These are phyloP conservation scores for Geotrichum cucujoidarum DNA, from an alignment of 1,139 yeast genomes.

Conservation along the genomic window DNA sequence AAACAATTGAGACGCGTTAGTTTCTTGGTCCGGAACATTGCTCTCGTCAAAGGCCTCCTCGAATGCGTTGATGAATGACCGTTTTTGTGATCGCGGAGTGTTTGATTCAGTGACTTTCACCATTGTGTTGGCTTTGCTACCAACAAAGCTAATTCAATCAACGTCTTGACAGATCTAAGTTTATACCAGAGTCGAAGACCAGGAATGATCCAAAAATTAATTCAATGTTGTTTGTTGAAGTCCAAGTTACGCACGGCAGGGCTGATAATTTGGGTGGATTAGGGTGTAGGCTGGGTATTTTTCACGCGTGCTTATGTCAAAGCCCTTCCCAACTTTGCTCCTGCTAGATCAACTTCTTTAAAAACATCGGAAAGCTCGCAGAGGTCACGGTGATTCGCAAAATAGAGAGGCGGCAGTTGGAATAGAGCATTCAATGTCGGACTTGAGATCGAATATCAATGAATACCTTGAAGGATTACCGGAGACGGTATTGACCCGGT, in stretches of 20 bases:
- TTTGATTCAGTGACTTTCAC: background rate
- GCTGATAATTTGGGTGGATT: no score
- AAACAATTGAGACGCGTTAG: background rate
- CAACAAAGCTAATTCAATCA: background rate
- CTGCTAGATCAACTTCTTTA: background rate
- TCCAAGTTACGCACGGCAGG: no score
- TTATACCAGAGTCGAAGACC: no score
- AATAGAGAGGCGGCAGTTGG: background rate
- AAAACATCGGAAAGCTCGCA: background rate
- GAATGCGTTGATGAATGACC: background rate
- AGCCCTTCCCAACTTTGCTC: no score
- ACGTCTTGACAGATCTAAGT: no score
- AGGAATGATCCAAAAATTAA: no score
- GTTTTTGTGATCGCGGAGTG: background rate
- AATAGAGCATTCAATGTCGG: conserved; percentile 1
- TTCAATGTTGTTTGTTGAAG: no score
- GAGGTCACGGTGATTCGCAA: background rate
- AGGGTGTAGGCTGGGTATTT: no score
- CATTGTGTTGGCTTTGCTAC: background rate
- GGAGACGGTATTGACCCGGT: conserved; percentile 69
- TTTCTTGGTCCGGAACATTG: background rate
- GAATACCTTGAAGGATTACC: conserved; percentile 89
- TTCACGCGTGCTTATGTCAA: no score
- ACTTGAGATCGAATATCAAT: conserved; percentile 63
- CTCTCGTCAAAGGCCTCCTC: background rate